phyloP scores from a whole-genome alignment of 176 grass and related monocot species.

The Elymus sibiricus region DNA sequence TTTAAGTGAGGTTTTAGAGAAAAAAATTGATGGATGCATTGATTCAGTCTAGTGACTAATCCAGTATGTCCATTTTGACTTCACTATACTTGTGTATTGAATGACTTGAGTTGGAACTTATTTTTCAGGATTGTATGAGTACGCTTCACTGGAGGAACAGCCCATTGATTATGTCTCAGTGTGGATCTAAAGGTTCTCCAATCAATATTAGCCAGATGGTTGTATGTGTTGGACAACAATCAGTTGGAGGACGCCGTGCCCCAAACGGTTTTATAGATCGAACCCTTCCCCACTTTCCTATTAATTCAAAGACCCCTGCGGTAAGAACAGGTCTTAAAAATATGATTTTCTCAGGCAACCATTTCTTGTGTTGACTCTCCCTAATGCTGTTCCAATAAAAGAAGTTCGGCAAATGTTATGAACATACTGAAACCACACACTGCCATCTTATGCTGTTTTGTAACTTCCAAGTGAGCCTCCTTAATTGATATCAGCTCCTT shows the following conservation, averaged over 20 bases:
- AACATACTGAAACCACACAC: too few relatives aligned
- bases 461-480: too few relatives aligned
- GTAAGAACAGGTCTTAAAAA: constrained; percentile 55
- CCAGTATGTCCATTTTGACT: constrained; percentile 8
- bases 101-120: constrained; percentile 16
- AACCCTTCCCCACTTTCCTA: constrained; percentile 95
- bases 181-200: constrained; percentile 97
- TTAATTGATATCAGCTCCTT: neutral
- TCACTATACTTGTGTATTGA: constrained; percentile 4
- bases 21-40: constrained; percentile 13
- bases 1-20: neutral
- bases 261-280: constrained; percentile 89
- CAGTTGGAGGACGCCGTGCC: constrained; percentile 90
- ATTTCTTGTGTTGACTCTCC: constrained; percentile 8
- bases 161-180: constrained; percentile 96
- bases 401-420: neutral
- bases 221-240: constrained; percentile 94
- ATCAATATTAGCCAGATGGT: constrained; percentile 99
- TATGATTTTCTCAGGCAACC: constrained; percentile 25
- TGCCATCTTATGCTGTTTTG: too few relatives aligned
- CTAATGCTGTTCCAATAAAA: constrained; percentile 5
- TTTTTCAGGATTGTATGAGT: constrained; percentile 73
- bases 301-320: constrained; percentile 88
- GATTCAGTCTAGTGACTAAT: constrained; percentile 13
- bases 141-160: constrained; percentile 95